Evolutionary conservation across 2,329 filamentous ascomycete genomes (phyloP), one percentile per base, ranked within the genome.

Genomic region (Fusarium stilboides): DNA sequence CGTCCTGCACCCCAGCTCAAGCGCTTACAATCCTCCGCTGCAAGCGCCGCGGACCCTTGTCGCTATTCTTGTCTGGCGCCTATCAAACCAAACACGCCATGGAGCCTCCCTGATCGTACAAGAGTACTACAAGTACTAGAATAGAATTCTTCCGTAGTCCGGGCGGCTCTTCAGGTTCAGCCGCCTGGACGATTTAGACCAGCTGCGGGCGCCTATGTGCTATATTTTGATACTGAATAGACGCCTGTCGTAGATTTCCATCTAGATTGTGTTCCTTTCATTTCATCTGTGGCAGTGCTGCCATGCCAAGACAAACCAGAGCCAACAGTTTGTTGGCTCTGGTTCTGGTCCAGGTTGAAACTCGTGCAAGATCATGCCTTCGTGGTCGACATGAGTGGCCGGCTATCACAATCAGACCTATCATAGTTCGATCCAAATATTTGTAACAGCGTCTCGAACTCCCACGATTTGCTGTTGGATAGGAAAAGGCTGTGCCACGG

Each of bases 41-140:
- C 49, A 70, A 69, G 66, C 66, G 66, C 66, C 53, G 53, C 12
- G 39, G 47, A 66, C 60, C 66, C 66, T 31, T 37, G 51, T 62
- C 31, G 26, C 51, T 58, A 33, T 64, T 62, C 31, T 55, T 46
- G 19, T 37, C 33, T n/a, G 49, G 66, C 65, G 65, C 37, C 61
- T 52, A 58, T 33, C 39, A n/a, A 40, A 20, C 36, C 47, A 52
- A 39, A 17, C 24, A 55, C n/a, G 36, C 44, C 44, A 57, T 44
- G 43, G 24, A 36, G 31, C 15, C 40, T 36, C 8, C 26, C 36
- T 39, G 39, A 22, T 54, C 43, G 26, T 56, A 15, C 15, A 57
- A 19, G 24, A 45, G 26, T 10, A 31, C 40, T 4, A 43, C 12
- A 53, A 15, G 5, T 36, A 67, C 57, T 14, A 37, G 52, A 67